A percentile compares a stretch with the other conserved stretches of the same genome.
Evolutionary conservation across 2,329 filamentous ascomycete species (phyloP).

Genomic region (Albophoma yamanashiensis): DNA sequence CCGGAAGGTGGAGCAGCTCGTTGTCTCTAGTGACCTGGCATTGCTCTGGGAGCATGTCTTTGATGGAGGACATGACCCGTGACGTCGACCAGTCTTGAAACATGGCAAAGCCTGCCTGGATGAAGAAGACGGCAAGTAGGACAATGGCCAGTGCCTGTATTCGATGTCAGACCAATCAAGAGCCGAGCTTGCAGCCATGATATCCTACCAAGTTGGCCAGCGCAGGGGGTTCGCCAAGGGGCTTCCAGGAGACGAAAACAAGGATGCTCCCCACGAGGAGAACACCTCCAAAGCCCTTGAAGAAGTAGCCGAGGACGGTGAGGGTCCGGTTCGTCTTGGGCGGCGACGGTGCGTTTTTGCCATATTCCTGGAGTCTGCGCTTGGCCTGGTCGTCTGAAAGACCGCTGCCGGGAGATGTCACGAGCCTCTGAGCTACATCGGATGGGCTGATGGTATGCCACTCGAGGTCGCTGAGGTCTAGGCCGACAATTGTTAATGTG

Average conservation of each 20-base stretch:
- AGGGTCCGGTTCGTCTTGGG: slow-evolving; percentile 49
- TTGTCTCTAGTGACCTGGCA: slow-evolving; percentile 56
- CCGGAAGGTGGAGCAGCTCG: slow-evolving; percentile 33
- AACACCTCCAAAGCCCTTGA: slow-evolving; percentile 66
- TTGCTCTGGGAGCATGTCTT: slow-evolving; percentile 66
- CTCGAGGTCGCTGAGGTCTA: slow-evolving; percentile 52
- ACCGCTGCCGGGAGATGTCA: slow-evolving; percentile 43
- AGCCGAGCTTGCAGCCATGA: background rate
- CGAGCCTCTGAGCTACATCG: slow-evolving; percentile 49
- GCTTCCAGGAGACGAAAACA: slow-evolving; percentile 69
- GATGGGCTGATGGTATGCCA: slow-evolving; percentile 53
- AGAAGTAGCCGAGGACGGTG: slow-evolving; percentile 58
- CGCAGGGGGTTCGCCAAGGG: slow-evolving; percentile 59
- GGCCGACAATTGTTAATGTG: background rate
- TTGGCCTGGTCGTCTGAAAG: slow-evolving; percentile 48
- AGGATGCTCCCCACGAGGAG: slow-evolving; percentile 58
- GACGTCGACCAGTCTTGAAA: slow-evolving; percentile 69
- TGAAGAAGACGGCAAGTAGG: slow-evolving; percentile 56
- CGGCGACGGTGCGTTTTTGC: slow-evolving; percentile 55
- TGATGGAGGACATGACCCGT: slow-evolving; percentile 70
- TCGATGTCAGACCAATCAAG: background rate
- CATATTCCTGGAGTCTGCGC: slow-evolving; percentile 46
- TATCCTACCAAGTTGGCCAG: slow-evolving; percentile 45
- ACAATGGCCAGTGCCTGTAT: slow-evolving; percentile 57
- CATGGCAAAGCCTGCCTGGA: slow-evolving; percentile 59